Base-by-base conservation (phyloP, 805 yeast genomes). In the Sugiyamaella smithiae region DNA sequence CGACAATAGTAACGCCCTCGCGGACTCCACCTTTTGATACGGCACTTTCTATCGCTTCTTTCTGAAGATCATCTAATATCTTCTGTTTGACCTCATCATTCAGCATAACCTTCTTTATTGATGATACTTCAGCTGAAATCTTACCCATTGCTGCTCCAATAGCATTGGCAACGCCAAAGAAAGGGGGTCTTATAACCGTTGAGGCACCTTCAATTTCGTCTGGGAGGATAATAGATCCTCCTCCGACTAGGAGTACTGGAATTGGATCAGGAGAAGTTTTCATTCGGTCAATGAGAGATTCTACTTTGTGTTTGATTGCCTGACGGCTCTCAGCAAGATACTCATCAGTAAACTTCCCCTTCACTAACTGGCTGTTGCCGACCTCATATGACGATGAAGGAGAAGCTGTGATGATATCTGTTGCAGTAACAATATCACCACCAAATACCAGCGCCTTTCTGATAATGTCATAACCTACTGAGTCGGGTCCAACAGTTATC, bases 121-220 rank as follows among this genome's bases (percentile, higher is more conserved):
- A 36, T 7, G 53, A 56, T 5, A 62, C 50, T 14, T 57, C 59
- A 7, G 66, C 57, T 22, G 75, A 68, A 4, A 74, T 61, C 51
- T 72, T 72, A 19, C 74, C 75, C 58, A 72, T 54, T 1, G 76
- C 76, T 17, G 77, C 76, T 42, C 77, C 77, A 46, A 74, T 71
- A 3, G 78, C 79, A 59, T 74, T 74, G 3, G 77, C 77, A 47
- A 72, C 74, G 37, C 67, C 65, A 55, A 59, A 67, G 50, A 52
- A 73, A 28, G 68, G 68, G 2, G 78, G 77, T 43, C 68, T 60
- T 38, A 71, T 57, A 5, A 74, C 72, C 29, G 63, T 58, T 1
- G 73, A 67, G 5, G 74, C 72, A 24, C 77, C 77, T n/a, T 64
- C 64, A 9, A 71, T 42, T 8, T 53, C 44, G 8, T 59, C 56